Evolutionary conservation across 768 basidiomycete genomes (phyloP).

Genomic region (Psilocybe azurescens): DNA sequence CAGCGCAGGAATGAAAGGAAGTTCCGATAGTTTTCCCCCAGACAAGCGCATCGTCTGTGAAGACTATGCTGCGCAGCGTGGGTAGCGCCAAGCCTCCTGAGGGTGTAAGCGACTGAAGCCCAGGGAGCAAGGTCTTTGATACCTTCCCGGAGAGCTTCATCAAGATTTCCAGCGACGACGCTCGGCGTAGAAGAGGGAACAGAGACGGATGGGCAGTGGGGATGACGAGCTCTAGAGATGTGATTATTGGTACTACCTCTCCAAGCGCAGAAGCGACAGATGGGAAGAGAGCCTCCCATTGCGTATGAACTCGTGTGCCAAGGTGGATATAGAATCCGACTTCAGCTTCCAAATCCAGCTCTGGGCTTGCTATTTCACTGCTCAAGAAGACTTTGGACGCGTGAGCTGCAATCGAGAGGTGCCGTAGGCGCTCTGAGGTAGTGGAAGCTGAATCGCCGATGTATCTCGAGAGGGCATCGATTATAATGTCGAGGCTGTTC

Average conservation of each 20-base stretch:
- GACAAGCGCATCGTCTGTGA: slow-evolving; percentile 21
- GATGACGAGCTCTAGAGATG: slow-evolving; percentile 19
- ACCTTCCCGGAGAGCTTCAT: slow-evolving; percentile 17
- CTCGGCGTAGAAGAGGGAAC: slow-evolving; percentile 15
- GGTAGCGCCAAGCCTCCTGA: slow-evolving; percentile 17
- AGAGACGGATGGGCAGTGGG: slow-evolving; percentile 19
- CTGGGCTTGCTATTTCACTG: background rate
- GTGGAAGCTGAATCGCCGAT: background rate
- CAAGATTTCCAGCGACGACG: slow-evolving; percentile 11
- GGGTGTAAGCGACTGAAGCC: background rate
- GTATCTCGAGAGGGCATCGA: background rate
- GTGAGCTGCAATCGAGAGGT: slow-evolving; percentile 14
- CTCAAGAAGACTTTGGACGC: slow-evolving; percentile 6
- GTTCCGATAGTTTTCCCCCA: slow-evolving; percentile 20
- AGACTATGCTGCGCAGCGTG: slow-evolving; percentile 13
- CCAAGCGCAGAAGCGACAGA: slow-evolving; percentile 4
- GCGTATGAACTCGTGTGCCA: background rate
- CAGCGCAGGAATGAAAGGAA: slow-evolving; percentile 18
- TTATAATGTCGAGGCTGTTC: slow-evolving; percentile 14
- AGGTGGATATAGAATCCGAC: slow-evolving; percentile 15
- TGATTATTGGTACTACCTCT: slow-evolving; percentile 8
- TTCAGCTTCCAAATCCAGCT: background rate
- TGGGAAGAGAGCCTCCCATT: slow-evolving; percentile 20
- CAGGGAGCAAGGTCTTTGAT: slow-evolving; percentile 14
- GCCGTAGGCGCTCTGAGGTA: background rate